Evolutionary conservation across 495 filamentous ascomycete species (phyloP).

Genomic region (Aspergillus campestris): DNA sequence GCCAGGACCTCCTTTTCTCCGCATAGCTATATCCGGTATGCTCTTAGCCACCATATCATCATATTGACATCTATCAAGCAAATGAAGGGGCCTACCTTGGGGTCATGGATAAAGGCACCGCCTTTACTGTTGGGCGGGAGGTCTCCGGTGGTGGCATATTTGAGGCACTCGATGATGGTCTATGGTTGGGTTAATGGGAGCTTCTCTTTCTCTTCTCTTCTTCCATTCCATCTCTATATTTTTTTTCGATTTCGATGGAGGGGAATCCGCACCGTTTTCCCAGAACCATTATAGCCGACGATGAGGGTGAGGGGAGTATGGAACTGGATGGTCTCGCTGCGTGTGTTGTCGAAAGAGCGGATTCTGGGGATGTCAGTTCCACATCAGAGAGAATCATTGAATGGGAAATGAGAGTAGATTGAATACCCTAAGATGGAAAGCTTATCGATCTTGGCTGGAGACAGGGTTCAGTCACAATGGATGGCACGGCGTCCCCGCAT

Average conservation of each 20-base stretch:
- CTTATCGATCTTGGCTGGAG: constrained; percentile 70
- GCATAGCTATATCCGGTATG: constrained; percentile 45
- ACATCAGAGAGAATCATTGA: too few species aligned
- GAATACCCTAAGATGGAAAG: constrained; percentile 71
- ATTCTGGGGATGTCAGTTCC: constrained; percentile 42
- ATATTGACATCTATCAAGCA: neutral
- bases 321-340: constrained; percentile 78
- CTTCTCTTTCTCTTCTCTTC: too few species aligned
- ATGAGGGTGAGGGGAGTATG: constrained; percentile 87
- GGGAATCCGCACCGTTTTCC: constrained; percentile 62
- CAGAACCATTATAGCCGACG: constrained; percentile 93
- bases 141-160: constrained; percentile 93
- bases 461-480: neutral
- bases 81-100: constrained; percentile 48
- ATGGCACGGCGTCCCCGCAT: too few species aligned
- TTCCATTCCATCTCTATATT: neutral
- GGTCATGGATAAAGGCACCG: constrained; percentile 95
- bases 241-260: neutral
- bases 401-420: constrained; percentile 1
- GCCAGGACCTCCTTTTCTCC: constrained; percentile 87
- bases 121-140: constrained; percentile 89
- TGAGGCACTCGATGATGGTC: constrained; percentile 98
- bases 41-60: constrained; percentile 1
- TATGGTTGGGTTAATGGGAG: constrained; percentile 12
- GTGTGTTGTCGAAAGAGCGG: constrained; percentile 79